phyloP scores from a whole-genome alignment of 2,329 filamentous ascomycete genomes.

The Paecilomyces sp. region DNA sequence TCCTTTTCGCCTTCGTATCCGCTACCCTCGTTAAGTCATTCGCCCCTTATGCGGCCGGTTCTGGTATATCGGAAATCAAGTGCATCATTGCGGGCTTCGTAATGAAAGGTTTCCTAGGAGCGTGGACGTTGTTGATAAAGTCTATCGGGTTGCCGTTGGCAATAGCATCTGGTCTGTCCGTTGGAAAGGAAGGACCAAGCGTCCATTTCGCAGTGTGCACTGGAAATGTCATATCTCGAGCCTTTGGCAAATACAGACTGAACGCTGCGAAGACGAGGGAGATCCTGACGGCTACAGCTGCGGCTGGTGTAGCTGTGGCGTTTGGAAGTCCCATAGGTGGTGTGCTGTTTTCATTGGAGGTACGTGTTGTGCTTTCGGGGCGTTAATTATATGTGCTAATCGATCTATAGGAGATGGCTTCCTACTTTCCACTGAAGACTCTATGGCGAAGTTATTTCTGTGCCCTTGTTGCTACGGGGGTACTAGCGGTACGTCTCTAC shows the following conservation, averaged over 20 bases:
- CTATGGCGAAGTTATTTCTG: constrained; percentile 99
- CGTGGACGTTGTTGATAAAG: constrained; percentile 89
- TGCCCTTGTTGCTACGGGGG: constrained; percentile 86
- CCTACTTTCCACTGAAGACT: constrained; percentile 91
- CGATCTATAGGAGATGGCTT: constrained; percentile 70
- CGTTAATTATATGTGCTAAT: constrained; percentile 9
- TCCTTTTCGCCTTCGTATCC: constrained; percentile 72
- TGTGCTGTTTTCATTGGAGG: constrained; percentile 88
- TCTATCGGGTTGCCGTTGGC: constrained; percentile 83
- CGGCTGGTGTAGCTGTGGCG: constrained; percentile 89
- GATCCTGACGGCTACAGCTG: constrained; percentile 88
- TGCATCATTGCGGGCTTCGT: constrained; percentile 98
- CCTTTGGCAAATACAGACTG: constrained; percentile 85
- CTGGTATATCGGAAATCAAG: constrained; percentile 97
- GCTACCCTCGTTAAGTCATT: constrained; percentile 83
- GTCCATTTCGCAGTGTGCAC: constrained; percentile 99
- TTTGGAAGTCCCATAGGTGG: constrained; percentile 97
- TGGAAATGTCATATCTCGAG: constrained; percentile 87
- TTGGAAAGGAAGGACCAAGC: constrained; percentile 95
- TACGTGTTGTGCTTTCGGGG: constrained; percentile 13
- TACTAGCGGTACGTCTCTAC: constrained; percentile 56
- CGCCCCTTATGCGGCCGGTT: constrained; percentile 92
- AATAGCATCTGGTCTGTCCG: constrained; percentile 87
- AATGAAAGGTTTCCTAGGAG: constrained; percentile 95
- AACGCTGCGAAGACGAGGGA: constrained; percentile 94